These are phyloP conservation scores for Fusarium dlaminii DNA, from an alignment of 2,329 filamentous ascomycete species.

Conservation along the genomic window DNA sequence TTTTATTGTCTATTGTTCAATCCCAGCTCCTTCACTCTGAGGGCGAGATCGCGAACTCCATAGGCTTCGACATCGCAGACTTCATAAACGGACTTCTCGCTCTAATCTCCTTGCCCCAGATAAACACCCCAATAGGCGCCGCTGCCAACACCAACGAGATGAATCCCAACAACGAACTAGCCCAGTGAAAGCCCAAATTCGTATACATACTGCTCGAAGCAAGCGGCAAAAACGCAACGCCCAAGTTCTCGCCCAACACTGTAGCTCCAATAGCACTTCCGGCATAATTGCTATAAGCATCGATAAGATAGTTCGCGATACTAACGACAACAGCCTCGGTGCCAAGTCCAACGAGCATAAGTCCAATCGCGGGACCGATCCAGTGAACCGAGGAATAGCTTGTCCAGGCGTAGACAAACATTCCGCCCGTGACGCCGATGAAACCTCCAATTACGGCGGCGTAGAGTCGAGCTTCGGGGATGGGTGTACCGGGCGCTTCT, in stretches of 20 bases:
- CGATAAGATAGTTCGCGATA: conserved; percentile 26
- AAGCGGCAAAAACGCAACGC: conserved; percentile 22
- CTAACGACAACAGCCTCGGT: conserved; percentile 23
- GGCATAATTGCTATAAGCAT: conserved; percentile 26
- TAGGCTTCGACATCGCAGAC: conserved; percentile 7
- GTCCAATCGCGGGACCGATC: conserved; percentile 12
- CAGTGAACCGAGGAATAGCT: conserved; percentile 14
- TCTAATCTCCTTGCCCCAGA: conserved; percentile 27
- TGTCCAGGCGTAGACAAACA: conserved; percentile 30
- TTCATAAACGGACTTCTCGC: conserved; percentile 30
- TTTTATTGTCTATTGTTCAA: no score
- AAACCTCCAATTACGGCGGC: conserved; percentile 21
- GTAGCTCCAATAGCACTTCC: conserved; percentile 26
- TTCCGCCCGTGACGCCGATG: conserved; percentile 13
- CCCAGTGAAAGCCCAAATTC: conserved; percentile 28
- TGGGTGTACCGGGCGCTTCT: conserved; percentile 14
- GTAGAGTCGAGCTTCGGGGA: conserved; percentile 28
- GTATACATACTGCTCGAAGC: conserved; percentile 29
- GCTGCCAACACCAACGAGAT: conserved; percentile 20
- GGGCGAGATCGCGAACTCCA: neutral
- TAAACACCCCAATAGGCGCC: conserved; percentile 15
- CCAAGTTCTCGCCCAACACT: conserved; percentile 16
- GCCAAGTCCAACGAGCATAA: conserved; percentile 21
- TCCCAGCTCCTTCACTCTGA: neutral
- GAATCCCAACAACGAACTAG: conserved; percentile 18